Evolutionary conservation across 352 stramenopile genomes (phyloP), one percentile per base, ranked within the genome.

Genomic region (Phytophthora ramorum): DNA sequence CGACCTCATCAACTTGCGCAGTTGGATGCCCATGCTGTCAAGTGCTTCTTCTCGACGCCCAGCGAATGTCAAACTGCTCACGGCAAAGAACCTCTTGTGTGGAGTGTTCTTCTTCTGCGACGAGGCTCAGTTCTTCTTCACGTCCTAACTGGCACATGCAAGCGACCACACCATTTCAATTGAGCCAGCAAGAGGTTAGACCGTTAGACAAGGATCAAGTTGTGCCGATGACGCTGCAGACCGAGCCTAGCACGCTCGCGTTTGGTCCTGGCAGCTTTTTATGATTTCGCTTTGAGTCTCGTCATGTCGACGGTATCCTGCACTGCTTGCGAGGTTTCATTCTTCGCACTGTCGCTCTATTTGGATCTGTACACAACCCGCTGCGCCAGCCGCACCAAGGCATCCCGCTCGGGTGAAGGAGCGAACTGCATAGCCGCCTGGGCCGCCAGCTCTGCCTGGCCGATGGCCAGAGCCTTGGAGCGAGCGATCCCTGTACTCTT

Each of bases 371-470:
- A 88, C 43, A 98, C 87, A 16, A 98, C 87, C 43, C 92, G 70
- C 69, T 95, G 85, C 16, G 91, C 91, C 48, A 98, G 79, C 40
- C 86, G 85, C 37, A 97, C 75, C 34, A 98, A 75, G 40, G 85
- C 89, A 70, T 97, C 89, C 16, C 90, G 83, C 51, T 87, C 88
- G 2, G 79, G 74, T 61, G 89, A 97, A 55, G 87, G 84, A 66
- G 84, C 68, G 40, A 98, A 81, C 74, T 96, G 85, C 66, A 98
- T 87, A 16, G 90, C 81, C 9, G 93, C 89, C 58, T 98, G 92
- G 58, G 98, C 98, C 30, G 97, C 97, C 58, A 98, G 75, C 78
- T 99, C 96, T 14, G 96, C 96, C 77, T 99, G 97, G 55, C 95
- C 86, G 58, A 98, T 91, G n/a, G 98, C 98, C 35, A 99, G 79